phyloP scores from a whole-genome alignment of 495 filamentous ascomycete species.

The Chaetomium tenue region DNA sequence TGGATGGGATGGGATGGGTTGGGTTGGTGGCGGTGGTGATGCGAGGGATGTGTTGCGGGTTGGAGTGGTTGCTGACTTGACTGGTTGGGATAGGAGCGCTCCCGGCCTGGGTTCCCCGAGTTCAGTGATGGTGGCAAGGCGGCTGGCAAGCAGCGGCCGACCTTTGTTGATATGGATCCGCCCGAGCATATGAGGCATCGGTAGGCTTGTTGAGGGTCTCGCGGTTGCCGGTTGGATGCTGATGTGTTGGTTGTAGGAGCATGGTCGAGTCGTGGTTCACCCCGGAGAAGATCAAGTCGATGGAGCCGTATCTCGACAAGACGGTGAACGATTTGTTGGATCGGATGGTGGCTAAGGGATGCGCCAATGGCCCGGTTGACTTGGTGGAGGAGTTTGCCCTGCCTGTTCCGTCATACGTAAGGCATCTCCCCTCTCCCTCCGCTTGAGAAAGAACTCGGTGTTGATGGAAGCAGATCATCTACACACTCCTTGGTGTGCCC shows the following conservation, averaged over 20 bases:
- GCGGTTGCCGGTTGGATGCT: neutral
- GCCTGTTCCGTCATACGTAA: constrained; percentile 45
- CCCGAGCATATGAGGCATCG: constrained; percentile 45
- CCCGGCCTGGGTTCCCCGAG: constrained; percentile 47
- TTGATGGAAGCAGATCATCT: constrained; percentile 41
- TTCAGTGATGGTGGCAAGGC: constrained; percentile 41
- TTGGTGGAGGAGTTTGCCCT: constrained; percentile 46
- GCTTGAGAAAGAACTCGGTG: neutral
- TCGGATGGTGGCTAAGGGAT: constrained; percentile 35
- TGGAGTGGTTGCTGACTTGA: neutral
- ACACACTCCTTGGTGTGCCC: constrained; percentile 48
- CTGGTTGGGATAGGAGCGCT: constrained; percentile 35
- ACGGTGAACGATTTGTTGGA: constrained; percentile 44
- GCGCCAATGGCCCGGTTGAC: constrained; percentile 39
- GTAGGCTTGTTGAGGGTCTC: constrained; percentile 9
- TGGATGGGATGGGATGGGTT: neutral
- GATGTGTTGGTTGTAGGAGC: constrained; percentile 21
- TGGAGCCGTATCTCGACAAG: constrained; percentile 46
- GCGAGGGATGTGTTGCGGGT: too few species aligned
- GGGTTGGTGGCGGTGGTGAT: neutral
- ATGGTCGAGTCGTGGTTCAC: constrained; percentile 48
- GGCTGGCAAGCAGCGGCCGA: constrained; percentile 45
- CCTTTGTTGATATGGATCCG: constrained; percentile 52
- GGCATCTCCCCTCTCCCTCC: neutral
- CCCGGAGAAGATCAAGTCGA: constrained; percentile 35